Evolutionary conservation across 257 asterid genomes (phyloP).

Genomic region (Rauvolfia tetraphylla): DNA sequence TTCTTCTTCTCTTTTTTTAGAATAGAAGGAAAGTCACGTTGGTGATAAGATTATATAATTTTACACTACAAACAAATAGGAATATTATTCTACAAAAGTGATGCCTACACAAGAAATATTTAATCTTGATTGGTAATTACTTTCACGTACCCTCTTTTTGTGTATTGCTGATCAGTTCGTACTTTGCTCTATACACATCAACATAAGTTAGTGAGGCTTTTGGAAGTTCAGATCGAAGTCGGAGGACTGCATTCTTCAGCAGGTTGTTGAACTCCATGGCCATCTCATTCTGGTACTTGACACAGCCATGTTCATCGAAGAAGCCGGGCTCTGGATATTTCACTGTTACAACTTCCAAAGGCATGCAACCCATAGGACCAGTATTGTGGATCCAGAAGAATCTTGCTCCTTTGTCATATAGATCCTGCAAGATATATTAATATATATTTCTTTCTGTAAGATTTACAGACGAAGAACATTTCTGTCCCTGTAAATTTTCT

Average conservation of each 20-base stretch:
- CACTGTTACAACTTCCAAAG: not conserved
- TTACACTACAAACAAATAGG: no score
- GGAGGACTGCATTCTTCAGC: constrained; percentile 12
- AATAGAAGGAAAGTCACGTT: no score
- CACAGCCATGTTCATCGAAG: constrained; percentile 57
- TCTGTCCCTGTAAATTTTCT: no score
- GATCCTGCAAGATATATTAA: not conserved
- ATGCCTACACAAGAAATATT: no score
- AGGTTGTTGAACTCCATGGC: constrained; percentile 43
- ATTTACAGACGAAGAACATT: no score
- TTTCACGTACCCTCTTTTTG: constrained; percentile 35
- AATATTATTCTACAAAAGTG: no score
- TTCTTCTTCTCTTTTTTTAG: no score
- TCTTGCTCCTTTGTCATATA: constrained; percentile 1
- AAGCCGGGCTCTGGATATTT: constrained; percentile 20
- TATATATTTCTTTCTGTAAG: no score
- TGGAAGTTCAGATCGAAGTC: constrained; percentile 34
- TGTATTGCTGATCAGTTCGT: constrained; percentile 42
- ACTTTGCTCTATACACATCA: constrained; percentile 55
- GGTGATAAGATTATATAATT: no score
- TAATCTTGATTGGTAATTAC: not conserved
- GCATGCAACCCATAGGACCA: constrained; percentile 16
- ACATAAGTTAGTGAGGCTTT: constrained; percentile 44
- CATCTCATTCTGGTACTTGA: constrained; percentile 43
- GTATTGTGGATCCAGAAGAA: constrained; percentile 16